These are phyloP conservation scores for Fusarium sp. DNA, from an alignment of 2,329 filamentous ascomycete genomes.

Conservation along the genomic window DNA sequence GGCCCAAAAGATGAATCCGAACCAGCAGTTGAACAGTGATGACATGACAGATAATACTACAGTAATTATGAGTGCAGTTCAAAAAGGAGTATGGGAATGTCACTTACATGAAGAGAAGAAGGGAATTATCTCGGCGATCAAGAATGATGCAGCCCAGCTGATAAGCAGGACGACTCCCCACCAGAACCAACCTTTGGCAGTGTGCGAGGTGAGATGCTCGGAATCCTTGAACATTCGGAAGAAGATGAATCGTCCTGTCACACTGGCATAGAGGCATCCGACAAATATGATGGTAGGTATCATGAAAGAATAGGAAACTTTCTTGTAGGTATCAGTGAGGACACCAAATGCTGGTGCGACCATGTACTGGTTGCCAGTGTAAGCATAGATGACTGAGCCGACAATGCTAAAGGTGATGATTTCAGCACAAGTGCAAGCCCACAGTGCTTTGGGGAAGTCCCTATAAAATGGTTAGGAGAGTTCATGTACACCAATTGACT, in stretches of 20 bases:
- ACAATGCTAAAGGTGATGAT: conserved; percentile 87
- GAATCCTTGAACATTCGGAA: conserved; percentile 87
- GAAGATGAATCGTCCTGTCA: conserved; percentile 90
- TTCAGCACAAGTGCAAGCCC: conserved; percentile 88
- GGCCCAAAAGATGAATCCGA: conserved; percentile 96
- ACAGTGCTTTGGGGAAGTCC: conserved; percentile 93
- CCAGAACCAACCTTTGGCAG: conserved; percentile 79
- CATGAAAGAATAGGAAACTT: conserved; percentile 94
- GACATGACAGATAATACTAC: conserved; percentile 77
- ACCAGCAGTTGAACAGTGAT: conserved; percentile 90
- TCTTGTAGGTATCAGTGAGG: conserved; percentile 82
- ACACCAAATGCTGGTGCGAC: conserved; percentile 88
- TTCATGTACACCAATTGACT: accelerated
- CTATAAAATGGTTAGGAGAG: conserved; percentile 49
- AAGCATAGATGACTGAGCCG: conserved; percentile 83
- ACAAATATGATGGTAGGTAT: conserved; percentile 92
- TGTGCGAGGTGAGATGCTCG: conserved; percentile 83
- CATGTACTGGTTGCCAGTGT: conserved; percentile 90
- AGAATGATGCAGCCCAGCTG: conserved; percentile 85
- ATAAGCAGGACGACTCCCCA: conserved; percentile 78
- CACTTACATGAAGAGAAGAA: conserved; percentile 82
- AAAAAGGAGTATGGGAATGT: accelerated
- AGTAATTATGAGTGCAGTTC: conserved; percentile 15
- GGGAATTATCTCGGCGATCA: conserved; percentile 91
- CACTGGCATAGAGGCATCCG: conserved; percentile 88